Percentiles rank a stretch among this genome's conserved stretches.
These are phyloP conservation scores for Nectriaceae sp. DNA, from an alignment of 2,329 filamentous ascomycete genomes.

Conservation along the genomic window DNA sequence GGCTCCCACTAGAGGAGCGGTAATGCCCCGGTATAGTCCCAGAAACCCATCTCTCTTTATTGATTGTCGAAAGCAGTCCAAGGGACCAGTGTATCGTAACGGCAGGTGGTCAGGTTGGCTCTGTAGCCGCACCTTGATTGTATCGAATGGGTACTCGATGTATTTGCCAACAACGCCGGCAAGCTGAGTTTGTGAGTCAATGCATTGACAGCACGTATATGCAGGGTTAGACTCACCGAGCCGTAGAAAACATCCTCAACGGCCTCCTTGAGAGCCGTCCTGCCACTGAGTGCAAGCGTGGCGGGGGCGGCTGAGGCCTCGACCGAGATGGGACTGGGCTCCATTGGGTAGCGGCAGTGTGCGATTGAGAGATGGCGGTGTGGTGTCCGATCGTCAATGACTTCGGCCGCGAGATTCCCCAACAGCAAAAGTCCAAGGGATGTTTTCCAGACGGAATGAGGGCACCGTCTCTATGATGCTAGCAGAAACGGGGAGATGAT, in stretches of 20 bases:
- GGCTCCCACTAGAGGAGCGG: constrained; percentile 84
- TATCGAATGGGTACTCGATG: constrained; percentile 98
- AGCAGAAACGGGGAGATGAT: constrained; percentile 1
- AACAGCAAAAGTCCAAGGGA: too few relatives aligned
- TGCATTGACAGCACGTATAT: background rate
- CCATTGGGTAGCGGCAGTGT: constrained; percentile 22
- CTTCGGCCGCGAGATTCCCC: too few relatives aligned
- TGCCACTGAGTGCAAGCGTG: constrained; percentile 34
- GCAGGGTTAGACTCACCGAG: constrained; percentile 60
- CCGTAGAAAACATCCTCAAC: constrained; percentile 87
- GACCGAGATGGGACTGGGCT: constrained; percentile 33
- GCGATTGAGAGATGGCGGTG: background rate
- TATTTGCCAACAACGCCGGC: constrained; percentile 92
- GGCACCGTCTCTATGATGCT: background rate
- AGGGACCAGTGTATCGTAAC: constrained; percentile 77
- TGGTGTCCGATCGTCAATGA: constrained; percentile 1
- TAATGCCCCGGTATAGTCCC: constrained; percentile 90
- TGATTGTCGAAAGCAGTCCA: constrained; percentile 93
- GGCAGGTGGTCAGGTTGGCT: constrained; percentile 88
- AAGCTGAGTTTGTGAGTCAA: constrained; percentile 46
- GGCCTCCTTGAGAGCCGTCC: constrained; percentile 60
- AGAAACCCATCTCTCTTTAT: constrained; percentile 75
- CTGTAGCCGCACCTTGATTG: constrained; percentile 94
- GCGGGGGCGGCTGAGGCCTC: constrained; percentile 26
- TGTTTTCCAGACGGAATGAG: background rate